Percentiles rank a stretch among this genome's conserved stretches.
Evolutionary conservation across 2,329 filamentous ascomycete species (phyloP).

Genomic region (Fusarium nematophilum): DNA sequence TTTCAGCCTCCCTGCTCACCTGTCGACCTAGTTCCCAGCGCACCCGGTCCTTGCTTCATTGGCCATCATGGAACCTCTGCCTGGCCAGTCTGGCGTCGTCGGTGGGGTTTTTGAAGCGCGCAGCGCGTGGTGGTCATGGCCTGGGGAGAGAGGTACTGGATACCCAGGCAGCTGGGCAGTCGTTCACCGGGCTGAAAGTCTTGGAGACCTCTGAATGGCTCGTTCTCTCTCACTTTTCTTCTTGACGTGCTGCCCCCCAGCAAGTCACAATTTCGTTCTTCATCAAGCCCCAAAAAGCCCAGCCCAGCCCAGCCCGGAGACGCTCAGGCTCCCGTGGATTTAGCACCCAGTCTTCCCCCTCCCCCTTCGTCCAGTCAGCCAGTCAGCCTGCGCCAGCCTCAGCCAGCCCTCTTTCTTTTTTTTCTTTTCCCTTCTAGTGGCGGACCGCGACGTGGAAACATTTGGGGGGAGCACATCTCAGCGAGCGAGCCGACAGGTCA

Average conservation of each 20-base stretch:
- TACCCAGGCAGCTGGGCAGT: constrained; percentile 24
- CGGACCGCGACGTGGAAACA: neutral
- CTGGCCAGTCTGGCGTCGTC: constrained; percentile 20
- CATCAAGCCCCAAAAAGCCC: constrained; percentile 9
- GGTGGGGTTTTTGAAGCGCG: constrained; percentile 33
- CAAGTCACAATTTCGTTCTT: constrained; percentile 37
- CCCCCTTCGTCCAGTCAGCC: no score
- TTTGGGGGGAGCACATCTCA: no score
- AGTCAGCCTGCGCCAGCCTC: no score
- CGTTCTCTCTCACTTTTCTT: constrained; percentile 28
- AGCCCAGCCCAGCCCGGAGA: constrained; percentile 13
- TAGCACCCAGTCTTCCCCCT: no score
- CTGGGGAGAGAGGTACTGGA: constrained; percentile 22
- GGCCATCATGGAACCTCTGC: constrained; percentile 23
- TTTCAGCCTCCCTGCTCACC: constrained; percentile 13
- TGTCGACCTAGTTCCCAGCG: constrained; percentile 28
- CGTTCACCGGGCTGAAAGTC: constrained; percentile 14
- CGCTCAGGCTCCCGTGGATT: constrained; percentile 26
- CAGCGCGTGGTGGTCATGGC: constrained; percentile 25
- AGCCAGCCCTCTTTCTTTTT: constrained; percentile 35
- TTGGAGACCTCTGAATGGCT: constrained; percentile 11
- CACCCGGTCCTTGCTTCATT: constrained; percentile 40
- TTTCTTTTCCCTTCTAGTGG: constrained; percentile 3
- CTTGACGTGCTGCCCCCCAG: constrained; percentile 31
- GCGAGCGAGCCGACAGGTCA: constrained; percentile 32